Evolutionary conservation across 1,139 yeast species (phyloP).

Genomic region (Schwanniomyces etchellsii): DNA sequence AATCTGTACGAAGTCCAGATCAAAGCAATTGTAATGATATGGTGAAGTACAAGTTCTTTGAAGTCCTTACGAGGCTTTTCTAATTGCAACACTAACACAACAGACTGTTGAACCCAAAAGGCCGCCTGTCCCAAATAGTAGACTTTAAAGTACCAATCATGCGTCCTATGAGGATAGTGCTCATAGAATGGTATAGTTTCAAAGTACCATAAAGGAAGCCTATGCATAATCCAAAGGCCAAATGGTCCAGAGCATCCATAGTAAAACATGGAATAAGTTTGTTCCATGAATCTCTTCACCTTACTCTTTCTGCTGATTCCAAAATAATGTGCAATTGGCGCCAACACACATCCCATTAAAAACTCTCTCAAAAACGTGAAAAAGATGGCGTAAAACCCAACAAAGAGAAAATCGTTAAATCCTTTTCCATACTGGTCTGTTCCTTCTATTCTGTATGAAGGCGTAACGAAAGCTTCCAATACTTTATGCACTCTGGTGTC

Average conservation of each 20-base stretch:
- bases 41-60: slow-evolving; percentile 87
- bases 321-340: slow-evolving; percentile 56
- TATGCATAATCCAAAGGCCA: slow-evolving; percentile 85
- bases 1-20: slow-evolving; percentile 89
- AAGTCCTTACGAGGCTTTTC: slow-evolving; percentile 96
- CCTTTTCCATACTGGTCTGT: slow-evolving; percentile 81
- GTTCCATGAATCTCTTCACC: slow-evolving; percentile 84
- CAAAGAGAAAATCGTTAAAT: slow-evolving; percentile 71
- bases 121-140: slow-evolving; percentile 93
- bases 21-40: slow-evolving; percentile 81
- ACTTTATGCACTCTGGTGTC: slow-evolving; percentile 51
- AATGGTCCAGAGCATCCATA: slow-evolving; percentile 78
- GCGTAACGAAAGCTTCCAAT: slow-evolving; percentile 57
- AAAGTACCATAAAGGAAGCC: slow-evolving; percentile 83
- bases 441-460: slow-evolving; percentile 61
- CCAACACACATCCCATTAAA: slow-evolving; percentile 73
- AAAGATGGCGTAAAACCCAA: slow-evolving; percentile 72
- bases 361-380: slow-evolving; percentile 92
- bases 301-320: slow-evolving; percentile 59
- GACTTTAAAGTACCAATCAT: slow-evolving; percentile 64
- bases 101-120: slow-evolving; percentile 95
- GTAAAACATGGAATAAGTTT: slow-evolving; percentile 77
- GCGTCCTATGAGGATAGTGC: slow-evolving; percentile 77
- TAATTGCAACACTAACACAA: slow-evolving; percentile 71
- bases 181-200: slow-evolving; percentile 76